A percentile compares a stretch with the other conserved stretches of the same genome.
These are phyloP conservation scores for Rhodosporidiobolus odoratus DNA, from an alignment of 768 basidiomycete genomes.

Conservation along the genomic window DNA sequence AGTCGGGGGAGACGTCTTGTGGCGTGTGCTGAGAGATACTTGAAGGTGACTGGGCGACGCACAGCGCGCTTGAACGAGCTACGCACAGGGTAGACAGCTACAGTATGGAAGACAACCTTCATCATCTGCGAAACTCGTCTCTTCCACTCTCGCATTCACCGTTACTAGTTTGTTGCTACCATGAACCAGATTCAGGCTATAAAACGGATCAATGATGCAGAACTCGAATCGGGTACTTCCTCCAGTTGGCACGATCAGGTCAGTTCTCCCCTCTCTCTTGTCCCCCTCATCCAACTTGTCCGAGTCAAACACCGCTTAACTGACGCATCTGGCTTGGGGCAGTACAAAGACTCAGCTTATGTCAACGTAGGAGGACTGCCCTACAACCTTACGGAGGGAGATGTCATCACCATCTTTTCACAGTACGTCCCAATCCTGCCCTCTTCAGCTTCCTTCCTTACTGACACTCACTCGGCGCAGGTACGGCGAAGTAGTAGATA, in stretches of 20 bases:
- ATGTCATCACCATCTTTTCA: slow-evolving; percentile 94
- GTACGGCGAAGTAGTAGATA: slow-evolving; percentile 92
- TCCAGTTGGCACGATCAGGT: slow-evolving; percentile 86
- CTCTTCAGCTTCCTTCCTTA: not conserved
- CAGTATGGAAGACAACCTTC: too few relatives aligned
- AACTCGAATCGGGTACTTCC: slow-evolving; percentile 68
- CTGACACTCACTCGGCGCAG: slow-evolving; percentile 48
- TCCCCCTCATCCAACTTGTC: too few relatives aligned
- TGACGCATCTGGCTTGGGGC: not conserved
- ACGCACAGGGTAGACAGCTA: too few relatives aligned
- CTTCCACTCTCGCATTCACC: not conserved
- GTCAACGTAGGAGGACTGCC: slow-evolving; percentile 85
- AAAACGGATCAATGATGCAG: slow-evolving; percentile 82
- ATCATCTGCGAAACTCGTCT: too few relatives aligned
- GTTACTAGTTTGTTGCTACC: not conserved
- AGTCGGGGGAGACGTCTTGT: too few relatives aligned
- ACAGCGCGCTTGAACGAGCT: too few relatives aligned
- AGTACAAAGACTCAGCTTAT: slow-evolving; percentile 74
- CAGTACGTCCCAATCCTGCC: slow-evolving; percentile 62
- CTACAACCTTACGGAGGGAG: slow-evolving; percentile 88
- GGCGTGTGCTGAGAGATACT: too few relatives aligned
- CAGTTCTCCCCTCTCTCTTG: slow-evolving; percentile 35
- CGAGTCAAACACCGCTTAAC: not conserved
- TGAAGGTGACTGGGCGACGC: too few relatives aligned
- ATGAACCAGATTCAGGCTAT: slow-evolving; percentile 65